Base-by-base conservation (phyloP, 2,329 filamentous ascomycete species). In the Aspergillus luchuensis region DNA sequence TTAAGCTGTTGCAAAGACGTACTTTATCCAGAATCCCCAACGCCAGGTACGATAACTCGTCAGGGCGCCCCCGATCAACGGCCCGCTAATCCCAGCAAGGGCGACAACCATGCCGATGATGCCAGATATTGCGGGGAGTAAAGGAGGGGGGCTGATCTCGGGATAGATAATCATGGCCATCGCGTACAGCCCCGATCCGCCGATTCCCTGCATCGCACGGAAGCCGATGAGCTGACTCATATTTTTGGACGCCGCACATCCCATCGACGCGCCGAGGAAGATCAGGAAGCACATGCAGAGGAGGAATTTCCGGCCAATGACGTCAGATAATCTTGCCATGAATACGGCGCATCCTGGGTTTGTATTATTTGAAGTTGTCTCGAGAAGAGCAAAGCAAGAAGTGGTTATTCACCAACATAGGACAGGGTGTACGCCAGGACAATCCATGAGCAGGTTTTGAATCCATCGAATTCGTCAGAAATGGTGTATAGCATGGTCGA, bases 401-500 rank as follows among this genome's bases (percentile, higher is more conserved):
- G 41, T 56, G 38, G 21, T 36, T 48, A 30, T 45, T 56, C 30
- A 55, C 51, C 57, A 30, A 56, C 57, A 43, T 59, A 59, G 41
- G 51, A 49, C 57, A 56, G 23, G 43, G 57, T 56, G 51, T 56
- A 59, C 5, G 51, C 41, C 19, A 59, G 43, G 8, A 59, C 50
- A 3, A 59, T 55, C 57, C 57, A 59, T 6, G 57, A 55, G 15
- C 17, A 59, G 1, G 7, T 19, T 39, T 48, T 28, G 21, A 59
- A 59, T 17, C 51, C 57, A 19, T 43, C 50, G 21, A 59, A 59
- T 30, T 59, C 57, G 28, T 59, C 57, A 23, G 57, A 59, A 13
- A 59, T 59, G 4, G 57, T 56, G 51, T 59, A 59, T 25, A 59
- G 51, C 50, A 55, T 59, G 25, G 57, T 59, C 43, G 51, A 59